Percentiles rank a stretch among this genome's conserved stretches.
These are phyloP conservation scores for Tuber brumale DNA, from an alignment of 495 filamentous ascomycete species.

Conservation along the genomic window DNA sequence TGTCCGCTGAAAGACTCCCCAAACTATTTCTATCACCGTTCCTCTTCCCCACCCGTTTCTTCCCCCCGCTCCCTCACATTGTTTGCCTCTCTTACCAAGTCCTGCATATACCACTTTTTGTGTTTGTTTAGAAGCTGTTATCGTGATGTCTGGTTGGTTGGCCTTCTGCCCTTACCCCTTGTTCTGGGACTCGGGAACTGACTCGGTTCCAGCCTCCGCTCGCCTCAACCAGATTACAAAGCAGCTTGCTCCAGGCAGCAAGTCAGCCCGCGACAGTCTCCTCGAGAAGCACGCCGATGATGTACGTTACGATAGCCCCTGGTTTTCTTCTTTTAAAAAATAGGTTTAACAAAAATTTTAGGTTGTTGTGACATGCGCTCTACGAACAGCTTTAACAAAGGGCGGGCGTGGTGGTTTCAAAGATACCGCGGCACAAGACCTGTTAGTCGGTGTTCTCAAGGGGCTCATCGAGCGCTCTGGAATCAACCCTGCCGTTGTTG, in stretches of 20 bases:
- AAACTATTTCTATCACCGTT: background rate
- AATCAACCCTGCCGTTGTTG: slow-evolving; percentile 75
- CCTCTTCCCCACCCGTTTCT: background rate
- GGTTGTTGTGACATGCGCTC: slow-evolving; percentile 87
- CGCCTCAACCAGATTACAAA: slow-evolving; percentile 59
- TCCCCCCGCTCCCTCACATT: background rate
- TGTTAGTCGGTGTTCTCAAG: slow-evolving; percentile 77
- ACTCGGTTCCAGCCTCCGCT: slow-evolving; percentile 24
- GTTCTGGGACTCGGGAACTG: background rate
- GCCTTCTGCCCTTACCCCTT: background rate
- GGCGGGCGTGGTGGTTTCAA: slow-evolving; percentile 92
- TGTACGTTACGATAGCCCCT: slow-evolving; percentile 32
- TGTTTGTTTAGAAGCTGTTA: background rate
- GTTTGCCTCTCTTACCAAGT: background rate
- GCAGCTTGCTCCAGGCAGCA: slow-evolving; percentile 51
- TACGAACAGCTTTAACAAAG: slow-evolving; percentile 86
- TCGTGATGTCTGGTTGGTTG: background rate
- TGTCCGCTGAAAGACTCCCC: background rate
- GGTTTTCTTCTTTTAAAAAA: background rate
- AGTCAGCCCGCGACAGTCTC: slow-evolving; percentile 50
- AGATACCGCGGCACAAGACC: slow-evolving; percentile 79
- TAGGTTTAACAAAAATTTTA: slow-evolving; percentile 36
- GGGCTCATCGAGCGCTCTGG: slow-evolving; percentile 73
- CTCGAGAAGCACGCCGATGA: slow-evolving; percentile 62
- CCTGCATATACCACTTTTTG: background rate